These are phyloP conservation scores for Penicillium odoratum DNA, from an alignment of 495 filamentous ascomycete species.

Conservation along the genomic window DNA sequence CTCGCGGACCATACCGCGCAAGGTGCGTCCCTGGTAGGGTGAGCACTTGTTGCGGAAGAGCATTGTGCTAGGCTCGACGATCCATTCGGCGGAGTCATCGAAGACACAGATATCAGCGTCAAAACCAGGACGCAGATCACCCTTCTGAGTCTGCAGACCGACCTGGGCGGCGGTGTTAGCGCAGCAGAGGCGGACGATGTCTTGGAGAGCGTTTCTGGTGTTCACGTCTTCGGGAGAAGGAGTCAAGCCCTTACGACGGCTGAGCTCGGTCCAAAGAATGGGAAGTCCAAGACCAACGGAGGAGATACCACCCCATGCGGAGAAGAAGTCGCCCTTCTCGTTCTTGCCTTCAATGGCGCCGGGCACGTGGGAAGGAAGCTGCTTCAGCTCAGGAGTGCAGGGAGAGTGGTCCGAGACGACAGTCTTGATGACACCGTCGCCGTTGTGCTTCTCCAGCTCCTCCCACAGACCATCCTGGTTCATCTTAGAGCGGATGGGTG, in stretches of 20 bases:
- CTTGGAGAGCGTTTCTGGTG: conserved; percentile 55
- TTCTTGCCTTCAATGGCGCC: conserved; percentile 36
- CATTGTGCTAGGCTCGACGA: conserved; percentile 68
- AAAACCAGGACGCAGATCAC: conserved; percentile 77
- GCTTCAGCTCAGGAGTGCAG: conserved; percentile 92
- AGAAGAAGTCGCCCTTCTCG: conserved; percentile 76
- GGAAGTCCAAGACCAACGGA: conserved; percentile 89
- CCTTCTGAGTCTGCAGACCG: conserved; percentile 79
- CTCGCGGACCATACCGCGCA: conserved; percentile 80
- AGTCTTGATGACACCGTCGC: conserved; percentile 82
- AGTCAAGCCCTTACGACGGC: conserved; percentile 51
- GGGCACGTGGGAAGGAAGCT: conserved; percentile 68
- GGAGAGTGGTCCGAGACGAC: conserved; percentile 97
- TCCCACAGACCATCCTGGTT: conserved; percentile 92
- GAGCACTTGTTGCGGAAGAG: conserved; percentile 93
- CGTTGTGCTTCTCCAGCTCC: conserved; percentile 62
- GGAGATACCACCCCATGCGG: conserved; percentile 94
- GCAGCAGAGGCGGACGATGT: conserved; percentile 82
- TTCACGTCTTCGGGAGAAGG: conserved; percentile 40
- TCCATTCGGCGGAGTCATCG: conserved; percentile 78
- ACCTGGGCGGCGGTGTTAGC: conserved; percentile 90
- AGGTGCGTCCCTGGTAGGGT: conserved; percentile 82
- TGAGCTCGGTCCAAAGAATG: conserved; percentile 83
- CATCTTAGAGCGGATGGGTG: conserved; percentile 78
- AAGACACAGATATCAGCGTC: conserved; percentile 94